Evolutionary conservation across 2,329 filamentous ascomycete genomes (phyloP).

Genomic region (Phialophora tarda): DNA sequence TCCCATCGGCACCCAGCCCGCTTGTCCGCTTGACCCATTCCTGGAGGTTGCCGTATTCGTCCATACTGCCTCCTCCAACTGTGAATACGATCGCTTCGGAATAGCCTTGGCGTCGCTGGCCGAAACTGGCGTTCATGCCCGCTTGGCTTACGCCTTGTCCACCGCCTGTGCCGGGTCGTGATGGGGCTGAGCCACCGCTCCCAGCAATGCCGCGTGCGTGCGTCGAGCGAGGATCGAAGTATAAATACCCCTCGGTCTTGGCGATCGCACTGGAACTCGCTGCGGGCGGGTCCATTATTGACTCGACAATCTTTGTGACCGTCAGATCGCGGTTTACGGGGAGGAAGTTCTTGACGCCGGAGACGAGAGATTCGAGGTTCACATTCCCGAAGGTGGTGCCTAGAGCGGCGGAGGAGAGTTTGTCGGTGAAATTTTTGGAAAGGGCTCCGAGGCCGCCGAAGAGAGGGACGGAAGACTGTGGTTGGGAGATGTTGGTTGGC

Average conservation of each 20-base stretch:
- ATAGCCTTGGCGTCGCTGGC: constrained; percentile 86
- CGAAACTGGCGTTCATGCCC: constrained; percentile 74
- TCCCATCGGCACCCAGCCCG: constrained; percentile 59
- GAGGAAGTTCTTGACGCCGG: constrained; percentile 97
- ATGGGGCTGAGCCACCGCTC: constrained; percentile 65
- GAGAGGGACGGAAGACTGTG: constrained; percentile 64
- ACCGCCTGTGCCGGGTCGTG: constrained; percentile 37
- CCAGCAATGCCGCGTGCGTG: constrained; percentile 93
- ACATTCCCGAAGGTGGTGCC: constrained; percentile 75
- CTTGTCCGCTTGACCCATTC: constrained; percentile 87
- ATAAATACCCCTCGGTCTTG: constrained; percentile 95
- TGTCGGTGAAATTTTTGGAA: constrained; percentile 88
- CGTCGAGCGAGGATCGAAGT: constrained; percentile 92
- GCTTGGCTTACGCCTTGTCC: constrained; percentile 46
- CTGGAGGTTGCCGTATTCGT: constrained; percentile 96
- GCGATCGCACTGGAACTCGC: constrained; percentile 90
- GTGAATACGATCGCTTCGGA: constrained; percentile 92
- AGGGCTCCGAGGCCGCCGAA: constrained; percentile 94
- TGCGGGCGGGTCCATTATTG: constrained; percentile 92
- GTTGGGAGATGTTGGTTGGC: constrained; percentile 65
- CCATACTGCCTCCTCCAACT: constrained; percentile 95
- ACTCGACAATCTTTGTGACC: constrained; percentile 96
- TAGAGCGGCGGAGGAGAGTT: constrained; percentile 88
- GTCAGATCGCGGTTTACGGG: constrained; percentile 94
- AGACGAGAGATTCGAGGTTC: constrained; percentile 93